phyloP scores from a whole-genome alignment of 305 asterid species.

The Galium porrigens region DNA sequence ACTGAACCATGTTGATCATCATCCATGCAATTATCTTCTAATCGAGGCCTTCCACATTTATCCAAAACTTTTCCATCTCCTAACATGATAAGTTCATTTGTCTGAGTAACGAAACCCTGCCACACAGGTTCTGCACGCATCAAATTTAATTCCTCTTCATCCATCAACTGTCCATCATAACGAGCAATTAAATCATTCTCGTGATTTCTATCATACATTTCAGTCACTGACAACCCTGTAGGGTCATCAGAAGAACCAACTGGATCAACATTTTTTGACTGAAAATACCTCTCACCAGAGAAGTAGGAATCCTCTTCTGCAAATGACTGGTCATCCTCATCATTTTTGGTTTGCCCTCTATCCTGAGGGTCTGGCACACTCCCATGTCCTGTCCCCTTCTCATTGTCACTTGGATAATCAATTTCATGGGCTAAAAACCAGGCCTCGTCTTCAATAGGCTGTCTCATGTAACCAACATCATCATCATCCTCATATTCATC shows the following conservation, averaged over 20 bases:
- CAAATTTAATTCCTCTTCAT: constrained; percentile 70
- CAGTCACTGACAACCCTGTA: constrained; percentile 33
- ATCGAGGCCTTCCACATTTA: constrained; percentile 46
- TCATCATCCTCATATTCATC: constrained; percentile 94
- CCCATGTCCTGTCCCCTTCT: constrained; percentile 71
- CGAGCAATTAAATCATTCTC: constrained; percentile 49
- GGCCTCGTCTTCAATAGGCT: constrained; percentile 90
- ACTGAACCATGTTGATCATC: constrained; percentile 91
- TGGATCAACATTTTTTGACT: constrained; percentile 49
- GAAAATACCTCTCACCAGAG: constrained; percentile 65
- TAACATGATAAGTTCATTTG: constrained; percentile 57
- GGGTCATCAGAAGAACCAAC: constrained; percentile 44
- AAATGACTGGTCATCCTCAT: constrained; percentile 83
- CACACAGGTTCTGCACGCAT: constrained; percentile 87
- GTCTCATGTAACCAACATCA: constrained; percentile 95
- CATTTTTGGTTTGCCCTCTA: constrained; percentile 52
- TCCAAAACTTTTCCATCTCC: constrained; percentile 44
- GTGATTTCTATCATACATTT: constrained; percentile 31
- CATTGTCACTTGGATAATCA: constrained; percentile 96
- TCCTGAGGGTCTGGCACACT: constrained; percentile 70
- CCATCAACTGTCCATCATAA: constrained; percentile 89
- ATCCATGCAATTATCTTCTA: constrained; percentile 58
- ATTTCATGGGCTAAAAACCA: constrained; percentile 98
- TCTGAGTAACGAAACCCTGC: constrained; percentile 81
- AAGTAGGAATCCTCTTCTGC: constrained; percentile 92